Percentiles rank a stretch among this genome's conserved stretches.
phyloP scores from a whole-genome alignment of 2,329 filamentous ascomycete species.

The Meredithiella fracta region DNA sequence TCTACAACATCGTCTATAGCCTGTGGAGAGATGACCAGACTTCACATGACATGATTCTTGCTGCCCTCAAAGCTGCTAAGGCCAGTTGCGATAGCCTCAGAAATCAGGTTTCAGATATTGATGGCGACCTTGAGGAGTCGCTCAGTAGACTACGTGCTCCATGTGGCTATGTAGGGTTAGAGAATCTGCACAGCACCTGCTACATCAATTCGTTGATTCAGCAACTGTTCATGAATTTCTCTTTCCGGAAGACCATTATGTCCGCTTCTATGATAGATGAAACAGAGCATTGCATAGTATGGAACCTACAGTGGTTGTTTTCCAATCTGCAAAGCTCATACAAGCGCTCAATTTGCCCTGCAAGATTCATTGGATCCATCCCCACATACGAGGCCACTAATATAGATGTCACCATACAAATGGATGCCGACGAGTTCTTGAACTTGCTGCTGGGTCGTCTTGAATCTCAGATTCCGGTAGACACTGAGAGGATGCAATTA shows the following conservation, averaged over 20 bases:
- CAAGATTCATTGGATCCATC: conserved; percentile 55
- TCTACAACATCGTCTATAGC: background rate
- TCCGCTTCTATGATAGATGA: conserved; percentile 39
- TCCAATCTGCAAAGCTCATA: conserved; percentile 71
- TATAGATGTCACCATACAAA: conserved; percentile 80
- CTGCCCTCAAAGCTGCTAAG: background rate
- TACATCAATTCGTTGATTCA: conserved; percentile 91
- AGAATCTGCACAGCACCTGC: conserved; percentile 88
- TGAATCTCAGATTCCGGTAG: conserved; percentile 60
- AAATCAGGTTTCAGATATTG: background rate
- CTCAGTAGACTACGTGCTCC: conserved; percentile 46
- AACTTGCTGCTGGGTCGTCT: conserved; percentile 83
- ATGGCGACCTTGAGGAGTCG: background rate
- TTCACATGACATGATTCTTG: background rate
- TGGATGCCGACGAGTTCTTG: conserved; percentile 98
- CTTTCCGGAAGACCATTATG: conserved; percentile 75
- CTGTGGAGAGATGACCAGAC: background rate
- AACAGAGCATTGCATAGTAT: conserved; percentile 49
- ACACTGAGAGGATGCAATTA: conserved; percentile 54
- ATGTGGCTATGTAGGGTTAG: conserved; percentile 76
- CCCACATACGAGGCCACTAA: conserved; percentile 65
- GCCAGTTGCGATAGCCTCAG: background rate
- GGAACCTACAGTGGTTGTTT: conserved; percentile 68
- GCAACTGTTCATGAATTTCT: conserved; percentile 88
- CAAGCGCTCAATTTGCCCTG: conserved; percentile 56